Evolutionary conservation across 768 basidiomycete genomes (phyloP).

Genomic region (Agrocybe pediades): DNA sequence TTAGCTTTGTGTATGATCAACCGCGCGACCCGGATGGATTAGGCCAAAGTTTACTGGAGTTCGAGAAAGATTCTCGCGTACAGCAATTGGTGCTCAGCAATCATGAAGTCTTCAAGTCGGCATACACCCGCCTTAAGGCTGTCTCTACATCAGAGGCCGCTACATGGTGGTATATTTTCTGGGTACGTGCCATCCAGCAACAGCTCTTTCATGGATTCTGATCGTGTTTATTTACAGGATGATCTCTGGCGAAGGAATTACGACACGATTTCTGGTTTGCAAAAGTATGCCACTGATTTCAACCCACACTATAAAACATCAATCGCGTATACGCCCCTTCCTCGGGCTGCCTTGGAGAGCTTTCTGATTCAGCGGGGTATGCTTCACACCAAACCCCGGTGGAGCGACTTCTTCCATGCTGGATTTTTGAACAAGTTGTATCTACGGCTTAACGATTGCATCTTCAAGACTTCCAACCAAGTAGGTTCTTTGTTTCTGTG

Average conservation of each 20-base stretch:
- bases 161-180: slow-evolving; percentile 82
- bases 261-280: slow-evolving; percentile 52
- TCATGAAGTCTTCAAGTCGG: slow-evolving; percentile 45
- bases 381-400: slow-evolving; percentile 42
- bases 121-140: slow-evolving; percentile 53
- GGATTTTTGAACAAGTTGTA: slow-evolving; percentile 77
- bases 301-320: slow-evolving; percentile 72
- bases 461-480: slow-evolving; percentile 52
- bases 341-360: slow-evolving; percentile 61
- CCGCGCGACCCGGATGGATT: slow-evolving; percentile 48
- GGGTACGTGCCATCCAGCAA: too few species aligned
- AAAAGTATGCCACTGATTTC: slow-evolving; percentile 57
- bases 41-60: slow-evolving; percentile 42
- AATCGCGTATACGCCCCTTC: slow-evolving; percentile 71
- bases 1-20: slow-evolving; percentile 59
- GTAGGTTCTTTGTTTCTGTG: slow-evolving; percentile 34
- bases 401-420: slow-evolving; percentile 55
- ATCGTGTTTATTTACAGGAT: slow-evolving; percentile 44
- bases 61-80: slow-evolving; percentile 59
- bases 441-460: slow-evolving; percentile 67
- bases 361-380: slow-evolving; percentile 68
- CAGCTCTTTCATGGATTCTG: too few species aligned
- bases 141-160: slow-evolving; percentile 50
- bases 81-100: slow-evolving; percentile 48
- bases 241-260: slow-evolving; percentile 76